A percentile compares a stretch with the other conserved stretches of the same genome.
These are phyloP conservation scores for Curvularia verruculosa DNA, from an alignment of 2,329 filamentous ascomycete species.

Conservation along the genomic window DNA sequence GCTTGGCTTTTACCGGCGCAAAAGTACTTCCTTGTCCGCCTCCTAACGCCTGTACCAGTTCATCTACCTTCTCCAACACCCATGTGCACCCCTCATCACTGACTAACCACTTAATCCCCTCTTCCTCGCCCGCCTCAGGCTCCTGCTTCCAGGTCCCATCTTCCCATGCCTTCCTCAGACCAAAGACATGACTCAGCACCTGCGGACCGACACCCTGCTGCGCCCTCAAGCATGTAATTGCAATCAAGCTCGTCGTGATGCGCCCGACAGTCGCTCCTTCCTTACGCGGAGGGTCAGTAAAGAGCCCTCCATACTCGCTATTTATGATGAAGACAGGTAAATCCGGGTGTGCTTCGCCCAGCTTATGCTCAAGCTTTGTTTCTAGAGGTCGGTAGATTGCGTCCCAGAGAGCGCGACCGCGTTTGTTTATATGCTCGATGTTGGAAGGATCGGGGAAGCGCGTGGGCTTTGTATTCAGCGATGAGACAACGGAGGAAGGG, in stretches of 20 bases:
- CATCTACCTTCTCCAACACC: conserved; percentile 67
- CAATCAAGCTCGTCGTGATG: conserved; percentile 74
- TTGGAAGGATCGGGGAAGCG: conserved; percentile 56
- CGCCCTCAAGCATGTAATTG: conserved; percentile 74
- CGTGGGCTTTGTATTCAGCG: conserved; percentile 63
- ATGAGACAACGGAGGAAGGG: conserved; percentile 59
- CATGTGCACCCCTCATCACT: conserved; percentile 69
- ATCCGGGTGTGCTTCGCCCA: conserved; percentile 79
- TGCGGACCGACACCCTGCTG: conserved; percentile 85
- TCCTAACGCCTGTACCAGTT: conserved; percentile 57
- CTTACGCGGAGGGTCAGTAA: conserved; percentile 68
- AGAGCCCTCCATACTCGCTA: conserved; percentile 74
- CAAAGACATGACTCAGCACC: conserved; percentile 81
- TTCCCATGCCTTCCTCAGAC: conserved; percentile 75
- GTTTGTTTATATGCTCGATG: conserved; percentile 59
- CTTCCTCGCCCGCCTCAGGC: conserved; percentile 54
- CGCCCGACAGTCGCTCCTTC: conserved; percentile 65
- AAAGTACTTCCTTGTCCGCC: conserved; percentile 39
- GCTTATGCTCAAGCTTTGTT: conserved; percentile 71
- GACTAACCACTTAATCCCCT: conserved; percentile 67
- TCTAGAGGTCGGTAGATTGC: conserved; percentile 79
- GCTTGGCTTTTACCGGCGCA: conserved; percentile 38
- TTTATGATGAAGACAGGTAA: conserved; percentile 80
- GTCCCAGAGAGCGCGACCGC: conserved; percentile 74
- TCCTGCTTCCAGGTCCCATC: conserved; percentile 65